Percentiles rank a stretch among this genome's conserved stretches.
phyloP scores from a whole-genome alignment of 768 basidiomycete species.

The Mrakia hoshinonis region DNA sequence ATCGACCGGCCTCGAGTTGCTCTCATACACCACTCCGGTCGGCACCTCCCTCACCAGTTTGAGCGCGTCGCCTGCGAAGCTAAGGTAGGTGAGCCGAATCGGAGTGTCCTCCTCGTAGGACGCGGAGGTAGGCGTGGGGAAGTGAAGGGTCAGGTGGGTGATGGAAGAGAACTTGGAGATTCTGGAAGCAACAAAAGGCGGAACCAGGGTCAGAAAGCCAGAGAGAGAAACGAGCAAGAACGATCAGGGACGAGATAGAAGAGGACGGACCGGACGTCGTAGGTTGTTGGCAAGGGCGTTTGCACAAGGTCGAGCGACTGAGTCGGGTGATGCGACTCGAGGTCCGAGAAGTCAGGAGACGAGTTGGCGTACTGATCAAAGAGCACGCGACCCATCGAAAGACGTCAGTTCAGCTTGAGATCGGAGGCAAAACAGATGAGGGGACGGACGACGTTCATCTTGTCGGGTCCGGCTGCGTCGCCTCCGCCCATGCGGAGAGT shows the following conservation, averaged over 20 bases:
- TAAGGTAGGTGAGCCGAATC: slow-evolving; percentile 10
- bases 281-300: slow-evolving; percentile 2
- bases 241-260: neutral
- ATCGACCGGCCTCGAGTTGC: slow-evolving; percentile 6
- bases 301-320: slow-evolving; percentile 20
- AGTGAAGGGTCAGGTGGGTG: slow-evolving; percentile 26
- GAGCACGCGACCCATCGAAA: neutral
- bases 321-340: slow-evolving; percentile 7
- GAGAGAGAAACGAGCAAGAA: neutral
- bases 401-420: neutral
- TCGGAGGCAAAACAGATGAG: neutral
- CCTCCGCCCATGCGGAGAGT: slow-evolving; percentile 12
- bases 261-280: slow-evolving; percentile 17
- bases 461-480: slow-evolving; percentile 7
- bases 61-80: slow-evolving; percentile 22
- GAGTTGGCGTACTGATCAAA: slow-evolving; percentile 26
- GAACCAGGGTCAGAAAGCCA: neutral
- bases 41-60: slow-evolving; percentile 18
- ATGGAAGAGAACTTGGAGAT: slow-evolving; percentile 27
- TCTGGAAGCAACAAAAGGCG: neutral
- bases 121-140: slow-evolving; percentile 10
- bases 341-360: slow-evolving; percentile 27
- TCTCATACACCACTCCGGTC: slow-evolving; percentile 23
- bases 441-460: slow-evolving; percentile 21
- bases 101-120: slow-evolving; percentile 18